Evolutionary conservation across 2,329 filamentous ascomycete species (phyloP), one percentile per base, ranked within the genome.

Genomic region (Furcasterigmium furcatum): DNA sequence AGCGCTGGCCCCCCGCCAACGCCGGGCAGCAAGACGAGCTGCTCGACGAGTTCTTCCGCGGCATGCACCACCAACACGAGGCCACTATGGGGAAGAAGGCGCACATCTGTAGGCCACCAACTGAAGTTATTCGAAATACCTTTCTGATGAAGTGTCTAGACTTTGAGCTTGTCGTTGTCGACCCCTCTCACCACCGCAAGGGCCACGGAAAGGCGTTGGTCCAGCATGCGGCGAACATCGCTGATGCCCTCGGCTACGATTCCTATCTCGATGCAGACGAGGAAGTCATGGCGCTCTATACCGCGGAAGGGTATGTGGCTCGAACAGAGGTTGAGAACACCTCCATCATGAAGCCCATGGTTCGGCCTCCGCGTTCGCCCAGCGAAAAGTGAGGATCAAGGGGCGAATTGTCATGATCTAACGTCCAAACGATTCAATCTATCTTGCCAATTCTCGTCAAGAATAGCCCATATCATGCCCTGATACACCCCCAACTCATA

Each of bases 201-300:
- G 54, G 54, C 7, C 35, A 49, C 21, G 53, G 45, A 5, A 38
- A 38, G n/a, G 45, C 52, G 9, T 43, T 55, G 6, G 24, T 55
- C 7, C 36, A 27, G 13, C 34, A 25, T 10, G 49, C 34, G 5
- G 41, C 39, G 9, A 24, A 22, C 2, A 24, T 50, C 5, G 51
- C 52, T 3, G 52, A 56, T 25, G 38, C 44, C 4, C 16, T 50
- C 24, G 44, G 45, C 13, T 38, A 48, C 34, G 35, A 49, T 14
- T 40, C 46, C 10, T 55, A 54, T 25, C 51, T 54, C 3, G 52
- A 56, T 14, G 44, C 54, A 2, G 48, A 54, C 9, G 29, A 46
- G 22, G 46, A 44, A 9, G 48, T 46, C 10, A 24, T 50, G 40
- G 22, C 39, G 1, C 24, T 55, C 19, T 56, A 56, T 32, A 27